A percentile compares a stretch with the other conserved stretches of the same genome.
These are phyloP conservation scores for Lecanicillium sp. DNA, from an alignment of 2,329 filamentous ascomycete species.

Conservation along the genomic window DNA sequence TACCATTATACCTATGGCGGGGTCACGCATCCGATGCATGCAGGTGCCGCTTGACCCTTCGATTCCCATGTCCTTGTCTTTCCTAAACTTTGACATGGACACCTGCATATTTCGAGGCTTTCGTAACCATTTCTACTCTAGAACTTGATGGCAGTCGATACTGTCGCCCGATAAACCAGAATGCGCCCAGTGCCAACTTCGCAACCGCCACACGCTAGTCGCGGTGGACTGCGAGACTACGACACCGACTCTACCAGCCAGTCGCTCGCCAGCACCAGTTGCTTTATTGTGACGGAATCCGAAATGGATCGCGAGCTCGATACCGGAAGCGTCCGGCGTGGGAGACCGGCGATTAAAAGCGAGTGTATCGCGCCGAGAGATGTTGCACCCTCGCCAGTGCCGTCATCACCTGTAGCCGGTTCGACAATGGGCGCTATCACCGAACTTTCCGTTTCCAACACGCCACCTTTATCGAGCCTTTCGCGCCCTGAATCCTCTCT, in stretches of 20 bases:
- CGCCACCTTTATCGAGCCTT: slow-evolving; percentile 22
- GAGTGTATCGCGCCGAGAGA: not conserved
- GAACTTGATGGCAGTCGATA: not conserved
- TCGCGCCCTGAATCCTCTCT: slow-evolving; percentile 28
- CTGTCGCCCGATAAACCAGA: not conserved
- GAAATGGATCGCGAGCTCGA: slow-evolving; percentile 20
- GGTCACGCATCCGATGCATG: slow-evolving; percentile 1
- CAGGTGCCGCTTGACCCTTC: not conserved
- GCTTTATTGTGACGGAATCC: slow-evolving; percentile 31
- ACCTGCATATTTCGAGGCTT: too few relatives aligned
- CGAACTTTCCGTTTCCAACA: slow-evolving; percentile 23
- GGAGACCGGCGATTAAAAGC: not conserved
- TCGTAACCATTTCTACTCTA: too few relatives aligned
- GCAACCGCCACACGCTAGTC: not conserved
- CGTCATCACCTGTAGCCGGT: slow-evolving; percentile 2
- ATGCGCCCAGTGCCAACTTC: slow-evolving; percentile 18
- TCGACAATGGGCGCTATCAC: not conserved
- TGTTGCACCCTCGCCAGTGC: slow-evolving; percentile 5
- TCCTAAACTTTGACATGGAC: not conserved
- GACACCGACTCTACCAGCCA: slow-evolving; percentile 3
- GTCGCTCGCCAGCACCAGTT: slow-evolving; percentile 23
- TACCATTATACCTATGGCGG: too few relatives aligned
- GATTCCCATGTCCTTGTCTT: not conserved
- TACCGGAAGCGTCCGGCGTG: not conserved
- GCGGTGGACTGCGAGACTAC: not conserved